These are phyloP conservation scores for Hansfordia pulvinata DNA, from an alignment of 2,329 filamentous ascomycete genomes.

Conservation along the genomic window DNA sequence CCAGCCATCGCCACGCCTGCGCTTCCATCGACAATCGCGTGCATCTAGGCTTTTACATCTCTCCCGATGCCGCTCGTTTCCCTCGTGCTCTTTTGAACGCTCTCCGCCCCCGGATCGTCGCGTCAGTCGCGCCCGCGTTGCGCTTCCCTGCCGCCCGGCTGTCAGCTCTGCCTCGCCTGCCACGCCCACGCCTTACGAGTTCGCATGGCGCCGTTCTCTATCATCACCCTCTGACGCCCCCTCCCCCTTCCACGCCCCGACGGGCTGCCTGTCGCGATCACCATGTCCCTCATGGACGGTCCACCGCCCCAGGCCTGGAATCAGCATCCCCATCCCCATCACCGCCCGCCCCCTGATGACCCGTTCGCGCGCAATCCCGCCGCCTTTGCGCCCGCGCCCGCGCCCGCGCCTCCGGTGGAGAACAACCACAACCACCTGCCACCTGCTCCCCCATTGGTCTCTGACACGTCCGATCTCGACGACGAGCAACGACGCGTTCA, in stretches of 20 bases:
- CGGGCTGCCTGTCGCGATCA: too few relatives aligned
- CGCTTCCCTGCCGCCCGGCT: too few relatives aligned
- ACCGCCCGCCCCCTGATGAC: conserved; percentile 37
- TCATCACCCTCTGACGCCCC: conserved; percentile 31
- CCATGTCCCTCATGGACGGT: conserved; percentile 56
- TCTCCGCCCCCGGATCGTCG: conserved; percentile 29
- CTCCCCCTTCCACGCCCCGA: too few relatives aligned
- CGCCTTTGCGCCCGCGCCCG: too few relatives aligned
- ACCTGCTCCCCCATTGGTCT: conserved; percentile 30
- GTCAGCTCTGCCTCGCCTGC: too few relatives aligned
- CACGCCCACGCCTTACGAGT: conserved; percentile 29
- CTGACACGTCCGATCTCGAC: conserved; percentile 47
- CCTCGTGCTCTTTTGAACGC: conserved; percentile 34
- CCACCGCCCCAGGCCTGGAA: conserved; percentile 47
- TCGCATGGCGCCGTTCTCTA: conserved; percentile 42
- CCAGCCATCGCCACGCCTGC: conserved; percentile 37
- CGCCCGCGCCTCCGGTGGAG: too few relatives aligned
- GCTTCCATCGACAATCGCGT: conserved; percentile 27
- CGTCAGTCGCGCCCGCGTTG: too few relatives aligned
- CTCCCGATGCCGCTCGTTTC: conserved; percentile 35
- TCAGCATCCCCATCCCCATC: conserved; percentile 44
- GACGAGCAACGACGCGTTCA: conserved; percentile 60
- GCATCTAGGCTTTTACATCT: too few relatives aligned
- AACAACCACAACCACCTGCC: too few relatives aligned
- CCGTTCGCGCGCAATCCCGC: conserved; percentile 35